A percentile compares a stretch with the other conserved stretches of the same genome.
These are phyloP conservation scores for Fusarium sp. DNA, from an alignment of 2,329 filamentous ascomycete genomes.

Conservation along the genomic window DNA sequence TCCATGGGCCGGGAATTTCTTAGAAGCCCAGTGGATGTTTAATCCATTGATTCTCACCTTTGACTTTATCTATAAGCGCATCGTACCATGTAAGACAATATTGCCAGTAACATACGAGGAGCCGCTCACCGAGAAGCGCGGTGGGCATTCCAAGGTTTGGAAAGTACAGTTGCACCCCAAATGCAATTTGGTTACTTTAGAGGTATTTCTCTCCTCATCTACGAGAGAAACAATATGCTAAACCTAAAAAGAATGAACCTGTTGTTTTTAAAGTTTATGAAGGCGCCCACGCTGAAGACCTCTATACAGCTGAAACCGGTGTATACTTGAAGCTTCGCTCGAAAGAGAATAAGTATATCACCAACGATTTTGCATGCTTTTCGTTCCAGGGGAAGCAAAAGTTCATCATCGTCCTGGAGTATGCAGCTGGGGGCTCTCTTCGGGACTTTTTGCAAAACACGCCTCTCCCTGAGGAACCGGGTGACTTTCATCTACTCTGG, in stretches of 20 bases:
- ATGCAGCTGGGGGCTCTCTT: constrained; percentile 14
- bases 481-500: constrained; percentile 1
- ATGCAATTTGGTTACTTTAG: neutral
- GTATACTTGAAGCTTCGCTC: neutral
- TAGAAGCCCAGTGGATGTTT: constrained; percentile 26
- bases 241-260: neutral
- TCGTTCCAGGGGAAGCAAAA: constrained; percentile 4
- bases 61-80: neutral
- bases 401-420: constrained; percentile 9
- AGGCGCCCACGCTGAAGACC: neutral
- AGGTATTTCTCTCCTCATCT: neutral
- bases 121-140: neutral
- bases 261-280: constrained; percentile 33
- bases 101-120: constrained; percentile 8
- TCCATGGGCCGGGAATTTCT: neutral
- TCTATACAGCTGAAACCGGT: constrained; percentile 9
- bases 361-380: constrained; percentile 7
- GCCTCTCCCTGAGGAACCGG: neutral
- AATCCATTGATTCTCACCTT: constrained; percentile 2
- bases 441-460: neutral
- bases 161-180: constrained; percentile 3
- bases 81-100: neutral
- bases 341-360: neutral
- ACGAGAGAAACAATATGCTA: too few species aligned
- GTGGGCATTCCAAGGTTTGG: neutral